Evolutionary conservation across 2,329 filamentous ascomycete species (phyloP), one percentile per base, ranked within the genome.

Genomic region (Xylariaceae sp.): DNA sequence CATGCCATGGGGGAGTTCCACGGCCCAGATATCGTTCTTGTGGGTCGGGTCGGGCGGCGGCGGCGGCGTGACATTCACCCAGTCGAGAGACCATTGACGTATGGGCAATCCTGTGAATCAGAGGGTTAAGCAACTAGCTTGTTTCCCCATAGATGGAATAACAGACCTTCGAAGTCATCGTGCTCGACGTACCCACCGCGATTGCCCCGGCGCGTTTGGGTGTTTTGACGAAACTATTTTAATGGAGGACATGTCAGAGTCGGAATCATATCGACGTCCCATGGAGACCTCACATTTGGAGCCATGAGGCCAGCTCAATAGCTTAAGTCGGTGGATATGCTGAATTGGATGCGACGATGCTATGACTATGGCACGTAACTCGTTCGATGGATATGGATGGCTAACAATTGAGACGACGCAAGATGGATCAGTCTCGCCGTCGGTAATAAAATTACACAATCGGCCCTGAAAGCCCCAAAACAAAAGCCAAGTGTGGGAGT

Each of bases 81-180:
- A 79, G 60, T 88, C 85, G 64, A 89, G 86, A 58, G 89, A 86
- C 88, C 92, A 97, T 82, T 96, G 91, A 69, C 92, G 88, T 59
- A 97, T 88, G 13, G 93, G 93, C 9, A 97, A 82, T 61, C 92
- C 90, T 80, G 83, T 1, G 5, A 23, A 44, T 35, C 6, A 17
- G 2, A 51, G 23, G 45, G 18, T 56, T 52, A 50, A 56, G 44
- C 45, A 44, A 54, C 13, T 23, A 17, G 8, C 13, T 49, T 17
- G 15, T 8, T 23, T 18, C 39, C 52, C 1, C 15, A 53, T 17
- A 49, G 11, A 47, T 30, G 18, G 30, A 35, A 15, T 45, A 41
- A 58, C 67, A 60, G 71, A 81, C 79, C 82, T 74, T 86, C 83
- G 58, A 85, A 85, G 63, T 85, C 82, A 68, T 86, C 83, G 67